Evolutionary conservation across 257 asterid genomes (phyloP), one percentile per base, ranked within the genome.

Genomic region (Penstemon newberryi): DNA sequence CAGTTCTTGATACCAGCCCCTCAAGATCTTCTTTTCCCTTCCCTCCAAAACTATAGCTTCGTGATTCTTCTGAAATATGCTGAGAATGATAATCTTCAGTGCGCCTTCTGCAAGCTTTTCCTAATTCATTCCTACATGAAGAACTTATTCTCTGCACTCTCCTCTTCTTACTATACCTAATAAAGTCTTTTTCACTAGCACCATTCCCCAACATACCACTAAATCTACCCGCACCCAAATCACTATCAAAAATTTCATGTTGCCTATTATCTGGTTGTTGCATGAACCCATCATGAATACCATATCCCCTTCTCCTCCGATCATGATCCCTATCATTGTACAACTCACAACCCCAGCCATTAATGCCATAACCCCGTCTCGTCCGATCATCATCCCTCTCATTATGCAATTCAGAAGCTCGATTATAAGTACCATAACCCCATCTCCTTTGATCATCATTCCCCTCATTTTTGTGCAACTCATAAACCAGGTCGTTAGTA

Each of bases 121-220:
- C 90, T 8, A 58, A 73, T 56, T 77, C 89, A 66, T 72, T 73
- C 87, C 93, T 82, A 67, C 66, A 78, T 12, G 75, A 53, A 63
- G 80, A 88, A 50, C 84, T 83, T 70, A 70, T 80, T 65, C 80
- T 81, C 77, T 70, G 88, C 71, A 63, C 67, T 62, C 68, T 79
- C 70, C 75, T 84, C 78, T 80, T 87, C 83, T 65, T 80, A 13
- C 68, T 72, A 10, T 83, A 70, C 80, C 84, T 75, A 69, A 8
- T 70, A 63, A 65, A 50, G 73, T 74, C 82, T 49, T 73, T 76
- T 44, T 65, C 54, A 44, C 74, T 59, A 47, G 67, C 80, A 73
- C 77, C 76, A 13, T 67, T 73, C 70, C 86, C 80, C 66, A 70
- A 75, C 74, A 87, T 79, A 68, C 80, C 76, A 77, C 81, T 83